These are phyloP conservation scores for Candida sithepensis DNA, from an alignment of 805 yeast genomes.

Conservation along the genomic window DNA sequence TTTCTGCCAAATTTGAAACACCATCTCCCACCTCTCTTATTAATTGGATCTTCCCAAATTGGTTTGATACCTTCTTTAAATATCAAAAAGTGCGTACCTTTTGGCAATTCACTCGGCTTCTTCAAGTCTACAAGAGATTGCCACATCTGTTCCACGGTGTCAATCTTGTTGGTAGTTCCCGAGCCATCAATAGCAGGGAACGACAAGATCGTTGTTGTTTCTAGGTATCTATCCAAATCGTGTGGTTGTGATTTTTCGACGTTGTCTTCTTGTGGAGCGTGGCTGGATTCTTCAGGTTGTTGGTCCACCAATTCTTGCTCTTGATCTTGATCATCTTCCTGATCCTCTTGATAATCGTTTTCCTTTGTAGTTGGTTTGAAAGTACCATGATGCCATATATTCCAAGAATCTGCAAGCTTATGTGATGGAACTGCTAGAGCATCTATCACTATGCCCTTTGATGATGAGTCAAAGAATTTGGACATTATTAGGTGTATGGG, in stretches of 20 bases:
- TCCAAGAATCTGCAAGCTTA: slow-evolving; percentile 14
- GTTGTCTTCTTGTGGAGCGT: not conserved
- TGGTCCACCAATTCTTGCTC: slow-evolving; percentile 1
- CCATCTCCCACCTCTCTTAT: slow-evolving; percentile 62
- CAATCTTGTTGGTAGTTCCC: slow-evolving; percentile 29
- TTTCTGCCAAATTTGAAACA: slow-evolving; percentile 45
- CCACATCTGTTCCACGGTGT: slow-evolving; percentile 54
- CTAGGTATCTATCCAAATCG: slow-evolving; percentile 42
- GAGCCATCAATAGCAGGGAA: slow-evolving; percentile 27
- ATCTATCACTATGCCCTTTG: not conserved
- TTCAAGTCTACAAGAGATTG: slow-evolving; percentile 37
- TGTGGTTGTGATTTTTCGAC: slow-evolving; percentile 6
- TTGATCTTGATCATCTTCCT: slow-evolving; percentile 1
- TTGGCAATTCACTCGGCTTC: slow-evolving; percentile 35
- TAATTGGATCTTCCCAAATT: slow-evolving; percentile 65
- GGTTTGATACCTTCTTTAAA: slow-evolving; percentile 61
- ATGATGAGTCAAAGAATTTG: slow-evolving; percentile 13
- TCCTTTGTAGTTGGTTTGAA: slow-evolving; percentile 5
- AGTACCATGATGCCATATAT: slow-evolving; percentile 18
- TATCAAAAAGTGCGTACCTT: slow-evolving; percentile 51
- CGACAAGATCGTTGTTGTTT: slow-evolving; percentile 41
- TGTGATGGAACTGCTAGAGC: slow-evolving; percentile 6
- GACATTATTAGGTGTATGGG: slow-evolving; percentile 5
- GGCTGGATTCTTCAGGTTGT: not conserved
- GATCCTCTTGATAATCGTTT: not conserved